Conservation (phyloP, 371 early-diverging fungal genomes). For the Catenaria anguillulae region DNA sequence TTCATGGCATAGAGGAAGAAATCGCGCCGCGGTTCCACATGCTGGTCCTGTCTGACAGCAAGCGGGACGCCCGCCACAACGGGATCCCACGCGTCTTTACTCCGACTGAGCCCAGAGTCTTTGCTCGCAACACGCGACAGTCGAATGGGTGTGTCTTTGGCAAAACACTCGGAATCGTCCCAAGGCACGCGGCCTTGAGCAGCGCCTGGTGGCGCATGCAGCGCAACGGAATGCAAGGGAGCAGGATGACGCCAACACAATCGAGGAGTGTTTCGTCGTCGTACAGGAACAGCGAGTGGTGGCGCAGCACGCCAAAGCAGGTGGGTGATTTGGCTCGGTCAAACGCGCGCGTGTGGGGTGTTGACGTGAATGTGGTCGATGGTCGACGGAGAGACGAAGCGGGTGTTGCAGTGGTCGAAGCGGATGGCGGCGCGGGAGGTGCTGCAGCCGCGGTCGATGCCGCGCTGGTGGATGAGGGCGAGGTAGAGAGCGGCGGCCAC, state of each 20-base stretch:
- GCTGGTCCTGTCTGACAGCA: background rate
- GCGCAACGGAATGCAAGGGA: constrained; percentile 46
- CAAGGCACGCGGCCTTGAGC: constrained; percentile 14
- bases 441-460: background rate
- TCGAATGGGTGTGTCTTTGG: constrained; percentile 23
- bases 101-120: no score
- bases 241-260: constrained; percentile 54
- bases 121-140: no score
- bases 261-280: constrained; percentile 64
- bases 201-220: constrained; percentile 30
- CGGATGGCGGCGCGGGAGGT: background rate
- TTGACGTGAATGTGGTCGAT: background rate
- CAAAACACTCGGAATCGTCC: constrained; percentile 10
- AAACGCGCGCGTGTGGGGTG: background rate
- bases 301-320: constrained; percentile 61
- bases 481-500: no score
- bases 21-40: background rate
- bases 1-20: constrained; percentile 20
- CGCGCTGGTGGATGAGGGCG: no score
- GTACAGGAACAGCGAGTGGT: constrained; percentile 65
- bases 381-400: background rate
- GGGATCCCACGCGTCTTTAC: no score
- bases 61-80: no score
- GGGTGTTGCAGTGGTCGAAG: background rate
- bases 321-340: constrained; percentile 18